phyloP scores from a whole-genome alignment of 495 filamentous ascomycete species.

The Penicillium canariense region DNA sequence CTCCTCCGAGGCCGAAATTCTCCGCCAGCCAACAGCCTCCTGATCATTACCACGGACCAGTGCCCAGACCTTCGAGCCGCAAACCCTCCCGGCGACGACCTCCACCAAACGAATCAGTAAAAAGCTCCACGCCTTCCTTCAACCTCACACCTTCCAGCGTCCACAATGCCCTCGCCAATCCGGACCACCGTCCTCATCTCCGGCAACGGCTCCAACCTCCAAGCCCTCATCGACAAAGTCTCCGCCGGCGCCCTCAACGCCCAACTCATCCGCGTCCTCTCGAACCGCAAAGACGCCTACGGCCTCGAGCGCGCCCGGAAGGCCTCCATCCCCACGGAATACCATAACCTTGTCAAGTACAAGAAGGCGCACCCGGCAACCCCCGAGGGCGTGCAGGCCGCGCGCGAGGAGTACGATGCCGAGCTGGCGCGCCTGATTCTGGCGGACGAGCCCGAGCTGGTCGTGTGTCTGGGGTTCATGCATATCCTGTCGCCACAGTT shows the following conservation, averaged over 20 bases:
- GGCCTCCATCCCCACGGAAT: constrained; percentile 72
- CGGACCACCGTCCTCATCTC: constrained; percentile 68
- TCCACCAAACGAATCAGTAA: background rate
- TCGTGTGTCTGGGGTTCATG: constrained; percentile 58
- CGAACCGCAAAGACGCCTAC: constrained; percentile 77
- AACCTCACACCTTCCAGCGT: background rate
- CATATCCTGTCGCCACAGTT: constrained; percentile 61
- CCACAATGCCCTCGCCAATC: constrained; percentile 33
- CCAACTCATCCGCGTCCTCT: constrained; percentile 72
- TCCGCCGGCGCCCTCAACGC: constrained; percentile 54
- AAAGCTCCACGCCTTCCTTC: background rate
- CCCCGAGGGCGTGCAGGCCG: constrained; percentile 45
- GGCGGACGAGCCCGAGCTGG: constrained; percentile 63
- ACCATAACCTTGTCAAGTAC: constrained; percentile 81
- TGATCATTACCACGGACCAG: background rate
- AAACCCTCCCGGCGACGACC: background rate
- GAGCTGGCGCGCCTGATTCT: constrained; percentile 73
- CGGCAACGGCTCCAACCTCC: constrained; percentile 83
- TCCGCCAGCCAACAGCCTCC: background rate
- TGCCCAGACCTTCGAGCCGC: background rate
- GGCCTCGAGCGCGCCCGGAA: constrained; percentile 70
- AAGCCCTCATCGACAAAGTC: constrained; percentile 81
- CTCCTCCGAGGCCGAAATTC: background rate
- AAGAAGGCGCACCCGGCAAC: constrained; percentile 50
- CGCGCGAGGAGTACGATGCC: constrained; percentile 71